These are phyloP conservation scores for Mrakia gelida DNA, from an alignment of 768 basidiomycete genomes.

Conservation along the genomic window DNA sequence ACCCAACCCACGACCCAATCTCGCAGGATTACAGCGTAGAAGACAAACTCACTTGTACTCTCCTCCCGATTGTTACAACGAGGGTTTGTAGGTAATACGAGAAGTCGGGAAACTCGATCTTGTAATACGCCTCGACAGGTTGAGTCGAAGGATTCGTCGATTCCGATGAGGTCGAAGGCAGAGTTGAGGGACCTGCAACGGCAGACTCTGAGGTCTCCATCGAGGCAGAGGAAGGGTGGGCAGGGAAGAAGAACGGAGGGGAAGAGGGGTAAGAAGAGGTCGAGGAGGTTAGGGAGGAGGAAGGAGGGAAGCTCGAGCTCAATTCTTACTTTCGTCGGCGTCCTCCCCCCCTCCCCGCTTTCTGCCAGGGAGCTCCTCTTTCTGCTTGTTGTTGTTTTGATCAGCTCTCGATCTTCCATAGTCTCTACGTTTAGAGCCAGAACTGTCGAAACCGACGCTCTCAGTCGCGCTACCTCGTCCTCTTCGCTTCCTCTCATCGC, in stretches of 20 bases:
- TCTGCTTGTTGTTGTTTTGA: too few species aligned
- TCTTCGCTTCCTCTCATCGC: not conserved
- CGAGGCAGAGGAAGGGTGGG: too few species aligned
- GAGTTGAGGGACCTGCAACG: not conserved
- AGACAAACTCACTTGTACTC: conserved; percentile 30
- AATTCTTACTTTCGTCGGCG: not conserved
- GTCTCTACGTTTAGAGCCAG: not conserved
- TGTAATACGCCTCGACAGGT: conserved; percentile 79
- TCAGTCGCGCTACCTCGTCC: too few species aligned
- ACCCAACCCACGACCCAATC: not conserved
- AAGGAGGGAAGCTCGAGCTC: not conserved
- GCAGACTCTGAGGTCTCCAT: not conserved
- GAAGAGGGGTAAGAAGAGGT: not conserved
- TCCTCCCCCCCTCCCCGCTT: not conserved
- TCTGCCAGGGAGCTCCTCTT: too few species aligned
- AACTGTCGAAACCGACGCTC: not conserved
- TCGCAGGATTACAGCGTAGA: not conserved
- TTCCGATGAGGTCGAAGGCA: not conserved
- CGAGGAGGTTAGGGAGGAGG: not conserved
- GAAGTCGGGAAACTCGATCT: conserved; percentile 87
- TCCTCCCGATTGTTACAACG: conserved; percentile 84
- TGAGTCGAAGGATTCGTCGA: conserved; percentile 24
- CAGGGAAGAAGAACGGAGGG: not conserved
- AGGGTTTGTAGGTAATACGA: conserved; percentile 97
- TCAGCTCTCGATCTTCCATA: too few species aligned